phyloP scores from a whole-genome alignment of 106 monocot species.

The Dioscorea zingiberensis region DNA sequence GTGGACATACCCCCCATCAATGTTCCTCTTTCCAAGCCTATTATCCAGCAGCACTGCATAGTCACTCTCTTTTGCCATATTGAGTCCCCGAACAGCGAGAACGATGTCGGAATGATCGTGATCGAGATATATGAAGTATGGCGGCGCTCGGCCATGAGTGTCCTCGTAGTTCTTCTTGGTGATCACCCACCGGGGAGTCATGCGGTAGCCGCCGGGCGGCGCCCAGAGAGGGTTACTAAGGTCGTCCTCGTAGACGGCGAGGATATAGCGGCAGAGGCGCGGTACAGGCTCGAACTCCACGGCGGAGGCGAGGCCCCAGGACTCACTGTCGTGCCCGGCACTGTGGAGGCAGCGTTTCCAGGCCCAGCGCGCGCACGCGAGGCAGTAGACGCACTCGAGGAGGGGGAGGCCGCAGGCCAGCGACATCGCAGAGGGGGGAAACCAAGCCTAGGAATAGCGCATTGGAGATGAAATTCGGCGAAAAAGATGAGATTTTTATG shows the following conservation, averaged over 20 bases:
- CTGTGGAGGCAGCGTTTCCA: conserved; percentile 78
- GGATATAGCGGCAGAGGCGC: conserved; percentile 70
- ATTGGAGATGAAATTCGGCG: too few species aligned
- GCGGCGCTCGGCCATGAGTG: conserved; percentile 49
- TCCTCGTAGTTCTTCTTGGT: conserved; percentile 45
- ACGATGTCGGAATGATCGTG: conserved; percentile 63
- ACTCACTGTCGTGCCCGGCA: conserved; percentile 62
- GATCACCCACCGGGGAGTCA: conserved; percentile 45
- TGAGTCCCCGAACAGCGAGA: conserved; percentile 72
- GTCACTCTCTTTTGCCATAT: conserved; percentile 68
- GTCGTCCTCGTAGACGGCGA: conserved; percentile 79
- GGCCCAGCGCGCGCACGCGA: conserved; percentile 74
- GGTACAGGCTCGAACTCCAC: conserved; percentile 78
- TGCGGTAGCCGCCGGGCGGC: conserved; percentile 59
- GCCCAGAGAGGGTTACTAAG: conserved; percentile 44
- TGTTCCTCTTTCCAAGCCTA: conserved; percentile 62
- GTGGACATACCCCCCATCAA: conserved; percentile 84
- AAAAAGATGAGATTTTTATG: too few species aligned
- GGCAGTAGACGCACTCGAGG: conserved; percentile 87
- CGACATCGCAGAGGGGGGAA: conserved; percentile 30
- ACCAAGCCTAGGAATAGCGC: too few species aligned
- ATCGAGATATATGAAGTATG: conserved; percentile 79
- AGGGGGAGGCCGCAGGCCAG: conserved; percentile 65
- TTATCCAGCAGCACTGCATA: conserved; percentile 80
- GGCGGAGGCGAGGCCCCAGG: conserved; percentile 66